phyloP scores from a whole-genome alignment of 1,139 yeast species.

The Arxiozyma telluris region DNA sequence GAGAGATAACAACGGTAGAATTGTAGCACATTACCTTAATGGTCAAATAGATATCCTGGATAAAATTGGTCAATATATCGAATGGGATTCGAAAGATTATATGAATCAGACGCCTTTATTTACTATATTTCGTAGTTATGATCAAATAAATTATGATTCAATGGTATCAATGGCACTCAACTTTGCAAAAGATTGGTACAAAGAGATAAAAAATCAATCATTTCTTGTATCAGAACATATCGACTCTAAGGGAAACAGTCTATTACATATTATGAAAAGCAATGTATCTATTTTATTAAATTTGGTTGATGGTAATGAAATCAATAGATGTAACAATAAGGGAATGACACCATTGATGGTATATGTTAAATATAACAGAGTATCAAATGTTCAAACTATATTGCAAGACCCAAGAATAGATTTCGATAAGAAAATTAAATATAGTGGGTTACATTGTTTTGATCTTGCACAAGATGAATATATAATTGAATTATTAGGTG shows the following conservation, averaged over 20 bases:
- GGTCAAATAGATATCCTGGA: slow-evolving; percentile 48
- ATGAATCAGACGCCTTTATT: slow-evolving; percentile 75
- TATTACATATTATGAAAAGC: slow-evolving; percentile 60
- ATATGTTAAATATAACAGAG: slow-evolving; percentile 60
- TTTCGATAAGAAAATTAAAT: slow-evolving; percentile 33
- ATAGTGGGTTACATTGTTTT: slow-evolving; percentile 36
- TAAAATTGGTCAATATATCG: slow-evolving; percentile 46
- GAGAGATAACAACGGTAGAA: slow-evolving; percentile 43
- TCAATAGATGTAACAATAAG: slow-evolving; percentile 55
- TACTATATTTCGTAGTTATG: slow-evolving; percentile 71
- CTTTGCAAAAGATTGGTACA: slow-evolving; percentile 39
- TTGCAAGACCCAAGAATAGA: slow-evolving; percentile 40
- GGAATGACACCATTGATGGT: slow-evolving; percentile 63
- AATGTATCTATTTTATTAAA: slow-evolving; percentile 37
- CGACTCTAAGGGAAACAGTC: slow-evolving; percentile 65
- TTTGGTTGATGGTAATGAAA: slow-evolving; percentile 34
- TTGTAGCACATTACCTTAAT: slow-evolving; percentile 67
- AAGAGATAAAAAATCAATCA: slow-evolving; percentile 14
- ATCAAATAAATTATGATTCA: slow-evolving; percentile 52
- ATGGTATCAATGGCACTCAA: slow-evolving; percentile 43
- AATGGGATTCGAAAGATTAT: slow-evolving; percentile 65
- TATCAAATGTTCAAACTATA: slow-evolving; percentile 46
- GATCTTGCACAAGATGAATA: slow-evolving; percentile 43
- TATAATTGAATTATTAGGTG: slow-evolving; percentile 15
- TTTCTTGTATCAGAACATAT: slow-evolving; percentile 51